A percentile compares a stretch with the other conserved stretches of the same genome.
These are phyloP conservation scores for Alloascoidea africana DNA, from an alignment of 805 yeast genomes.

Conservation along the genomic window DNA sequence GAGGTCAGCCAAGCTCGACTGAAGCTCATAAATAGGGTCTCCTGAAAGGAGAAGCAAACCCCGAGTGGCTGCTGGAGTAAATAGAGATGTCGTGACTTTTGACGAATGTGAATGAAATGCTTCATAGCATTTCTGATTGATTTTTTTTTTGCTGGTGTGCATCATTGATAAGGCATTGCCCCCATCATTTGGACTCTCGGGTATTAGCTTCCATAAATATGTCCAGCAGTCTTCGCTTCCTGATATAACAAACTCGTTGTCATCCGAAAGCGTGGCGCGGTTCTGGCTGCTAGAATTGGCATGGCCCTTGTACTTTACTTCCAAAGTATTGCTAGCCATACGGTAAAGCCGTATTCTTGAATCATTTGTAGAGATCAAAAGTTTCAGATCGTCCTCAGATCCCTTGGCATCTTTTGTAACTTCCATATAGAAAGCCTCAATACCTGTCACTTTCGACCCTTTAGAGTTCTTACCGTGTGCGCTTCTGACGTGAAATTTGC, in stretches of 20 bases:
- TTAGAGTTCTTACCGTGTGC: conserved; percentile 16
- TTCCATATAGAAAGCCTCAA: conserved; percentile 28
- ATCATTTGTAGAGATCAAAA: conserved; percentile 68
- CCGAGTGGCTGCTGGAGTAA: conserved; percentile 62
- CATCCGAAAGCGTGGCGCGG: conserved; percentile 47
- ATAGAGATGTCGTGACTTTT: conserved; percentile 56
- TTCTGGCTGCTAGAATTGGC: conserved; percentile 60
- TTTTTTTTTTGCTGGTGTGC: conserved; percentile 8
- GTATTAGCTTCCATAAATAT: conserved; percentile 54
- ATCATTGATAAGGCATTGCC: conserved; percentile 5
- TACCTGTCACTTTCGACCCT: conserved; percentile 63
- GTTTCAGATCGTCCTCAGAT: conserved; percentile 17
- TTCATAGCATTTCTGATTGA: conserved; percentile 35
- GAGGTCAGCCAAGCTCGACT: neutral
- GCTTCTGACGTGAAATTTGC: conserved; percentile 22
- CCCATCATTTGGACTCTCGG: conserved; percentile 11
- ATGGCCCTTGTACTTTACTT: conserved; percentile 60
- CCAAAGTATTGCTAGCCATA: conserved; percentile 33
- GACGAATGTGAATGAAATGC: conserved; percentile 68
- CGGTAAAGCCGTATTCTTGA: conserved; percentile 61
- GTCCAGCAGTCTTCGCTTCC: conserved; percentile 87
- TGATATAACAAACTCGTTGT: conserved; percentile 40
- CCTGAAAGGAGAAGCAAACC: conserved; percentile 55
- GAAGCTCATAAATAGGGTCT: conserved; percentile 62
- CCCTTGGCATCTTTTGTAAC: conserved; percentile 3